These are phyloP conservation scores for Globisporangium solare DNA, from an alignment of 352 stramenopile genomes.

Conservation along the genomic window DNA sequence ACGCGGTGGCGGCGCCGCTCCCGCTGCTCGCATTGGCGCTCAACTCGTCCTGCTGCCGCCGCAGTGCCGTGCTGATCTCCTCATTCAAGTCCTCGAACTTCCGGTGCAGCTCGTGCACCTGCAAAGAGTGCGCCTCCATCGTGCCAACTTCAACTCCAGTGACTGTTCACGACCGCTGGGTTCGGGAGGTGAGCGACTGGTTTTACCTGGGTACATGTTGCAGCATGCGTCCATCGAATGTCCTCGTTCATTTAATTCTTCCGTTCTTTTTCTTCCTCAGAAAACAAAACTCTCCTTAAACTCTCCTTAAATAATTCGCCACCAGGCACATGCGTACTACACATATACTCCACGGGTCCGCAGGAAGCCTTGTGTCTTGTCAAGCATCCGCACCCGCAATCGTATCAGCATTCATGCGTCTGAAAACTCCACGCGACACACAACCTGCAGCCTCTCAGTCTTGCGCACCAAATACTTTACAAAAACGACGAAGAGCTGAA, in stretches of 20 bases:
- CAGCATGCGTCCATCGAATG: too few relatives aligned
- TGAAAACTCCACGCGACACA: slow-evolving; percentile 2
- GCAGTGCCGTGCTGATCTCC: slow-evolving; percentile 49
- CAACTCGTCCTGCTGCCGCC: slow-evolving; percentile 40
- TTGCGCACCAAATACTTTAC: slow-evolving; percentile 26
- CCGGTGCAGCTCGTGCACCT: slow-evolving; percentile 63
- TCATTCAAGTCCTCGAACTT: slow-evolving; percentile 76
- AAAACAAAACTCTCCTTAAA: background rate
- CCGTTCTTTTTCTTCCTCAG: background rate
- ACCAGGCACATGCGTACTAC: background rate
- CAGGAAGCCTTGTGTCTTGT: background rate
- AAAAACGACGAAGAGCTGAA: slow-evolving; percentile 89
- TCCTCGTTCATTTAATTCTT: background rate
- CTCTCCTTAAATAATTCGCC: slow-evolving; percentile 1
- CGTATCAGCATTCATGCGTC: background rate
- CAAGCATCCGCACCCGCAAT: background rate
- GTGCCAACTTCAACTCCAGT: slow-evolving; percentile 2
- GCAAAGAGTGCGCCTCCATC: slow-evolving; percentile 41
- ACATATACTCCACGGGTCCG: background rate
- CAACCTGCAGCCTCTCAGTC: background rate
- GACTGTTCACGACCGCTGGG: background rate
- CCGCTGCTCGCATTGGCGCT: slow-evolving; percentile 14
- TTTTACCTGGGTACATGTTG: too few relatives aligned
- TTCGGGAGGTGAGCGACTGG: too few relatives aligned
- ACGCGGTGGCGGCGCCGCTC: background rate